Evolutionary conservation across 2,329 filamentous ascomycete genomes (phyloP), one percentile per base, ranked within the genome.

Genomic region (Bimuria novae-zelandiae): DNA sequence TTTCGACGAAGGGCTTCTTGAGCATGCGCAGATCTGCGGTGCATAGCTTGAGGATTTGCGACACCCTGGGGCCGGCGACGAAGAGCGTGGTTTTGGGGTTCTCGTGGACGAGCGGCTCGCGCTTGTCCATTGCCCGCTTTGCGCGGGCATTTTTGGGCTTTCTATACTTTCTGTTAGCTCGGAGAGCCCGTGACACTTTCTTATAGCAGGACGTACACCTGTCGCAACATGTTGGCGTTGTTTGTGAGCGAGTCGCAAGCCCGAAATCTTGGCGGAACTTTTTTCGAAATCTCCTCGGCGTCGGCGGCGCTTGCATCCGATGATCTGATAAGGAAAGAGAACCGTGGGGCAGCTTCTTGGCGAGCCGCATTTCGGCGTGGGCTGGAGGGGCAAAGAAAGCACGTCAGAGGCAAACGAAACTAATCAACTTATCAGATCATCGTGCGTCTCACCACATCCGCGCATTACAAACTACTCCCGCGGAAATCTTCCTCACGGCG

Each of bases 91-190:
- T 89, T 78, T 96, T 97, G 56, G 92, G 86, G 76, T 95, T 94
- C 79, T 99, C 94, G 75, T 89, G 79, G 63, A 86, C 80, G 76
- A 97, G 96, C 52, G 94, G 90, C 69, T 90, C 92, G 69, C 90
- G 89, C 77, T 95, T 93, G 74, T 96, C 94, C 71, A 97, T 87
- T 60, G 90, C 92, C 66, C 94, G 89, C 82, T 96, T 96, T 53
- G 92, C 94, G 80, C 94, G 92, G 65, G 93, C 92, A 77, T 87
- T 90, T 67, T 87, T 86, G 54, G 88, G 84, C 78, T 87, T 87
- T 59, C 84, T 87, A 10, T 17, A 25, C 11, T 10, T 3, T 46
- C 14, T 36, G 43, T 25, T n/a, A n/a, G n/a, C n/a, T n/a, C n/a
- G n/a, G n/a, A n/a, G n/a, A n/a, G n/a, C n/a, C n/a, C n/a, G n/a